Base-by-base conservation (phyloP, 2,329 filamentous ascomycete species). In the Exophiala calicioides region DNA sequence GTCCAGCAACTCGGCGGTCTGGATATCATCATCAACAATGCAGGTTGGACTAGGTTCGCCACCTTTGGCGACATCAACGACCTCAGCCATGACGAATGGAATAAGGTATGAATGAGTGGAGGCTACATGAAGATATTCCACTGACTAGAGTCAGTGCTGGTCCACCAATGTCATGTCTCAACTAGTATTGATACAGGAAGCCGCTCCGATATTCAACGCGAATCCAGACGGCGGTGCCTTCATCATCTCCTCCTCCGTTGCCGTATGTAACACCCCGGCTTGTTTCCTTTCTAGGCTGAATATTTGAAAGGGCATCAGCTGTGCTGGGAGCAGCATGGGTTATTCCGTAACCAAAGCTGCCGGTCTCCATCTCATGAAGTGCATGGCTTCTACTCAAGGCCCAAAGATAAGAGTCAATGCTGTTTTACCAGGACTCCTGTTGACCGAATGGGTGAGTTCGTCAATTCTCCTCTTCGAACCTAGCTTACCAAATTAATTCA, bases 261-360 rank as follows among this genome's bases (percentile, higher is more conserved):
- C 82, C 2, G 79, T 78, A 61, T 26, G 68, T 60, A 37, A 1
- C 30, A 29, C 12, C 9, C 29, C 26, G 16, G 35, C 32, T 26
- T 20, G 47, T n/a, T 20, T 26, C n/a, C n/a, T 9, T 1, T 18
- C n/a, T n/a, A n/a, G n/a, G n/a, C n/a, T n/a, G n/a, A n/a, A n/a
- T n/a, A n/a, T n/a, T n/a, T n/a, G n/a, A n/a, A n/a, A 57, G 1
- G 84, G 82, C 0, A 76, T 86, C 2, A 80, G 75, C 58, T 75
- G 78, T 1, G 79, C 74, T 49, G 84, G 83, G 2, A 85, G 81
- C 53, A 77, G 77, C 3, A 63, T 85, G 58, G 80, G 87, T 5
- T 93, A 93, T 60, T 75, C 82, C 1, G 84, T 90, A n/a, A 86
- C 85, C 24, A 93, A 93, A 64, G 79, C 87, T 1, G 88, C 88